Evolutionary conservation across 306 rosid genomes (phyloP), one percentile per base, ranked within the genome.

Genomic region (Astragalus glycyphyllos): DNA sequence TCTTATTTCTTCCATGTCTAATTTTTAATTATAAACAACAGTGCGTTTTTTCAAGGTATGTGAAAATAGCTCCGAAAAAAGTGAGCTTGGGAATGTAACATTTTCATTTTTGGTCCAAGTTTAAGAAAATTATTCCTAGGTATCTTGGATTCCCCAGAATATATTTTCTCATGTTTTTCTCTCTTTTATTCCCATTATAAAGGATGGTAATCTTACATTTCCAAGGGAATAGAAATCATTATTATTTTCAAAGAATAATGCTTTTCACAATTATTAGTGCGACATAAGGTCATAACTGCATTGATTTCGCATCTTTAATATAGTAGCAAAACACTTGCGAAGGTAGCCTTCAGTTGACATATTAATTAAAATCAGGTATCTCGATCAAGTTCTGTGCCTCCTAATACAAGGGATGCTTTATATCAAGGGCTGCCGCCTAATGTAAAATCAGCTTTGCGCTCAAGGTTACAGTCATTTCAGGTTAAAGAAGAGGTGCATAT

Each of bases 351-450:
- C 59, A 38, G 53, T 68, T 82, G 70, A 57, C 65, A n/a, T 83
- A 64, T 80, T 53, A 58, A 65, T 74, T 40, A 57, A 57, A 64
- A 81, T 51, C 80, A 95, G 97, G 99, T 95, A 68, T 91, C 99
- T 61, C 92, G 99, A 41, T 86, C 99, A 57, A 89, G 96, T 87
- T 91, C 97, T 53, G 88, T 95, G 78, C 96, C 96, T 77, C 92
- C 96, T 17, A 95, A 91, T 77, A 95, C 96, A 29, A 88, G 97
- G 81, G 99, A 95, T 86, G 87, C 92, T 45, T 79, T 95, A 65
- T 95, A 95, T 87, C 97, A 91, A 70, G 97, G 97, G 76, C 82
- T 95, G 68, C 99, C 99, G 0, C 97, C 96, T 48, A 79, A 78
- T 71, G 87, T 95, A 64, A 95, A 95, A 85, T 77, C 96, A 31